These are phyloP conservation scores for Nannochloropsis oceanica DNA, from an alignment of 108 stramenopile species.

Conservation along the genomic window DNA sequence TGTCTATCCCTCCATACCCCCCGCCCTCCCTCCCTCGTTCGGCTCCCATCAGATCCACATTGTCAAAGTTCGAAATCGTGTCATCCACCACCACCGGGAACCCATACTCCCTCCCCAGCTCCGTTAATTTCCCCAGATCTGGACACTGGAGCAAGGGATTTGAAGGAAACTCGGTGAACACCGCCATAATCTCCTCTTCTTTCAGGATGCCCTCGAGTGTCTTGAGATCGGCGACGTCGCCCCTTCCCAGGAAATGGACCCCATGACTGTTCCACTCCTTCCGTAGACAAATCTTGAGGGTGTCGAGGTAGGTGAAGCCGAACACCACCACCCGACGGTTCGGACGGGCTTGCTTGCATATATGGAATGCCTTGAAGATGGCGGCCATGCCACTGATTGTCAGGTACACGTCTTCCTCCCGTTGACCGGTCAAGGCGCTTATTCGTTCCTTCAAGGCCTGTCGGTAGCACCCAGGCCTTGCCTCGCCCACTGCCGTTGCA, in stretches of 20 bases:
- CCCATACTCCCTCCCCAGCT: slow-evolving; percentile 42
- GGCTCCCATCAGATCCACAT: slow-evolving; percentile 43
- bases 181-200: slow-evolving; percentile 18
- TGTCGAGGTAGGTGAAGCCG: slow-evolving; percentile 60
- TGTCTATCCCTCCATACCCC: slow-evolving; percentile 42
- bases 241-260: slow-evolving; percentile 49
- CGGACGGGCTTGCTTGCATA: slow-evolving; percentile 28
- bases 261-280: slow-evolving; percentile 46
- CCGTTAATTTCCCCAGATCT: slow-evolving; percentile 38
- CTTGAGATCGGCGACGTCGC: slow-evolving; percentile 43
- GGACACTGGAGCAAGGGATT: slow-evolving; percentile 54
- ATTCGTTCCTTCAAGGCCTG: slow-evolving; percentile 19
- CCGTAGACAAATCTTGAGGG: slow-evolving; percentile 49
- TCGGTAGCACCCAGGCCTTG: not conserved
- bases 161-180: slow-evolving; percentile 54
- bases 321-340: slow-evolving; percentile 42
- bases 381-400: slow-evolving; percentile 47
- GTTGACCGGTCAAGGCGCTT: slow-evolving; percentile 36
- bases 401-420: slow-evolving; percentile 36
- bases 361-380: slow-evolving; percentile 42
- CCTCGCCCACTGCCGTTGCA: not conserved
- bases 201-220: slow-evolving; percentile 30
- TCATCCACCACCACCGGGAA: slow-evolving; percentile 51
- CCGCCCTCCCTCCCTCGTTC: not conserved
- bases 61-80: slow-evolving; percentile 55